phyloP scores from a whole-genome alignment of 139 green algal species.

The Chlorella sp. region DNA sequence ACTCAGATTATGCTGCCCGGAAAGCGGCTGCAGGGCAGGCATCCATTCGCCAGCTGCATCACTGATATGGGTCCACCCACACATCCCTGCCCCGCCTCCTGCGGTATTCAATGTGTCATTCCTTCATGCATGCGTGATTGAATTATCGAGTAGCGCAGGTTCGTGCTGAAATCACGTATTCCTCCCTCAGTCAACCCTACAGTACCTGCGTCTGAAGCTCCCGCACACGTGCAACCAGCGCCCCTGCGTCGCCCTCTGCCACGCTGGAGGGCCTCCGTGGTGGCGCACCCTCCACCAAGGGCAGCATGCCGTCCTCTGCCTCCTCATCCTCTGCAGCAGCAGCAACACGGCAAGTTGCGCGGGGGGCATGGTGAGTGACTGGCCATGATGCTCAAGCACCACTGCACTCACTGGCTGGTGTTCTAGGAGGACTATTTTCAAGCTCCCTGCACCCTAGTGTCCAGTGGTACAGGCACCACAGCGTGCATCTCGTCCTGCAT shows the following conservation, averaged over 20 bases:
- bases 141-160: too few relatives aligned
- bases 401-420: too few relatives aligned
- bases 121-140: not conserved
- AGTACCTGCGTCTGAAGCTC: slow-evolving; percentile 55
- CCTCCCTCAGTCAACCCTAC: too few relatives aligned
- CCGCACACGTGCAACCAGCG: slow-evolving; percentile 48
- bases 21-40: too few relatives aligned
- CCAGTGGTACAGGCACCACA: too few relatives aligned
- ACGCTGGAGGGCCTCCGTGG: slow-evolving; percentile 6
- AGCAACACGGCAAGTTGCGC: not conserved
- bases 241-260: slow-evolving; percentile 20
- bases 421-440: too few relatives aligned
- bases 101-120: not conserved
- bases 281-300: not conserved
- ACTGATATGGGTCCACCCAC: too few relatives aligned
- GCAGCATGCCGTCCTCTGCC: not conserved
- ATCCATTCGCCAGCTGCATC: too few relatives aligned
- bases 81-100: not conserved
- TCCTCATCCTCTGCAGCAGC: slow-evolving; percentile 1
- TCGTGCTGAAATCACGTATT: too few relatives aligned
- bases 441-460: too few relatives aligned
- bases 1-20: too few relatives aligned
- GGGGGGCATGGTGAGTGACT: not conserved
- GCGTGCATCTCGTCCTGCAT: too few relatives aligned
- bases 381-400: not conserved